phyloP scores from a whole-genome alignment of 768 basidiomycete genomes.

The Leccinum subtestaceum region DNA sequence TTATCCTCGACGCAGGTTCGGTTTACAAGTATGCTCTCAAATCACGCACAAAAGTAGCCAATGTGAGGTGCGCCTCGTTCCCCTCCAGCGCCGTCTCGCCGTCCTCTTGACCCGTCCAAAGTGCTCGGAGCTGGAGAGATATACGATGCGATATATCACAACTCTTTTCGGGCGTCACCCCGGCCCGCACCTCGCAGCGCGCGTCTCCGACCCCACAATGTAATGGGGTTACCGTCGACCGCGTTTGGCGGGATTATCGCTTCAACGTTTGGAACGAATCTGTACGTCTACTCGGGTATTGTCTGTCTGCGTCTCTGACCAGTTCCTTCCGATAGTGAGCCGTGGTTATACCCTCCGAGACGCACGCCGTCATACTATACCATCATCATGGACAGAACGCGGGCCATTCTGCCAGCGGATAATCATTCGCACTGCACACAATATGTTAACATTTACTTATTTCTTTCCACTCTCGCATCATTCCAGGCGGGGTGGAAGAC shows the following conservation, averaged over 20 bases:
- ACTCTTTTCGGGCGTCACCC: slow-evolving; percentile 44
- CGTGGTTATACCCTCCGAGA: slow-evolving; percentile 25
- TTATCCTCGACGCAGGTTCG: slow-evolving; percentile 67
- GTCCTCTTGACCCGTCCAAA: slow-evolving; percentile 25
- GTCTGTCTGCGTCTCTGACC: neutral
- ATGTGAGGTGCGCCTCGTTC: slow-evolving; percentile 55
- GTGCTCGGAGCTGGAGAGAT: slow-evolving; percentile 67
- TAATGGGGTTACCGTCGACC: slow-evolving; percentile 61
- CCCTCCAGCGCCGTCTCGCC: neutral
- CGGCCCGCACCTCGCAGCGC: slow-evolving; percentile 33
- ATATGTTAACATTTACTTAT: slow-evolving; percentile 31
- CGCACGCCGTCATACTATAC: slow-evolving; percentile 27
- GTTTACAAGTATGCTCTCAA: slow-evolving; percentile 71
- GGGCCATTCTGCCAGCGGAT: slow-evolving; percentile 30
- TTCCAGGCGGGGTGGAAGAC: slow-evolving; percentile 15
- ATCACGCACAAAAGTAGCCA: slow-evolving; percentile 59
- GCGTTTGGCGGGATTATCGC: slow-evolving; percentile 64
- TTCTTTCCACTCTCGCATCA: slow-evolving; percentile 18
- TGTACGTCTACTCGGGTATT: slow-evolving; percentile 20
- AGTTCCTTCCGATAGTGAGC: slow-evolving; percentile 19
- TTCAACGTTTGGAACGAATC: slow-evolving; percentile 61
- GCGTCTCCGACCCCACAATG: slow-evolving; percentile 36
- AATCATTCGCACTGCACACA: slow-evolving; percentile 28
- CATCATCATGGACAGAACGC: slow-evolving; percentile 26
- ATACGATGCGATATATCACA: slow-evolving; percentile 60